Conservation (phyloP, 108 stramenopile genomes). For the Pseudonitzschia multistriata region DNA sequence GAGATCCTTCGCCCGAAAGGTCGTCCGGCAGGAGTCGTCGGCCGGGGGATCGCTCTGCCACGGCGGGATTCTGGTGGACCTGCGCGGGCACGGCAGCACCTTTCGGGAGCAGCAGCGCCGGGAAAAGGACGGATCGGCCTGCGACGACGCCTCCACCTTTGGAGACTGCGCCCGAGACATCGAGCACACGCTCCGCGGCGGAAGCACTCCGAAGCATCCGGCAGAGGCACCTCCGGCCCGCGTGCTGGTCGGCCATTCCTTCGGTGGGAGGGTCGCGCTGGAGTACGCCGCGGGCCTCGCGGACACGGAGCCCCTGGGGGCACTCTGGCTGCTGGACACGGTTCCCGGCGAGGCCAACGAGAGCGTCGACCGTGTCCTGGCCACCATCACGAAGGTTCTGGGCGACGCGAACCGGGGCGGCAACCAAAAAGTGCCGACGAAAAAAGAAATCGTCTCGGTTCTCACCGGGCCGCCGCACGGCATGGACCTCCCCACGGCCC, state of each 20-base stretch:
- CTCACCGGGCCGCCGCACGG: slow-evolving; percentile 16
- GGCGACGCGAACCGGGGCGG: not conserved
- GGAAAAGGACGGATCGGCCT: not conserved
- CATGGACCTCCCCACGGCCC: slow-evolving; percentile 39
- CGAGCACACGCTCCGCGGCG: slow-evolving; percentile 45
- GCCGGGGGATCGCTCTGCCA: not conserved
- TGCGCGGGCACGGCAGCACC: slow-evolving; percentile 73
- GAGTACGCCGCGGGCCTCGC: slow-evolving; percentile 43
- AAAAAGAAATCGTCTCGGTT: slow-evolving; percentile 19
- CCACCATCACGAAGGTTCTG: slow-evolving; percentile 33
- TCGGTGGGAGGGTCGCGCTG: slow-evolving; percentile 79
- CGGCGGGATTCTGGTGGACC: slow-evolving; percentile 59
- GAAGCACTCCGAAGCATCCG: too few relatives aligned
- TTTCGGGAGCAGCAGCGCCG: not conserved
- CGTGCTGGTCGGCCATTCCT: slow-evolving; percentile 77
- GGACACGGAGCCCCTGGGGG: slow-evolving; percentile 21
- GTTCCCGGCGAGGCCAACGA: slow-evolving; percentile 64
- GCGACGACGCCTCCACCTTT: slow-evolving; percentile 19
- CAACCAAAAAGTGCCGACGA: slow-evolving; percentile 6
- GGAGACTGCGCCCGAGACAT: slow-evolving; percentile 50
- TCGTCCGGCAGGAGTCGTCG: slow-evolving; percentile 26
- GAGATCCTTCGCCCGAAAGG: slow-evolving; percentile 62
- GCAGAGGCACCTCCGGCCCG: not conserved
- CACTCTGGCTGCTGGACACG: slow-evolving; percentile 77
- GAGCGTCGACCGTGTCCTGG: slow-evolving; percentile 64